Evolutionary conservation across 108 stramenopile genomes (phyloP).

Genomic region (Pseudonitzschia multistriata): DNA sequence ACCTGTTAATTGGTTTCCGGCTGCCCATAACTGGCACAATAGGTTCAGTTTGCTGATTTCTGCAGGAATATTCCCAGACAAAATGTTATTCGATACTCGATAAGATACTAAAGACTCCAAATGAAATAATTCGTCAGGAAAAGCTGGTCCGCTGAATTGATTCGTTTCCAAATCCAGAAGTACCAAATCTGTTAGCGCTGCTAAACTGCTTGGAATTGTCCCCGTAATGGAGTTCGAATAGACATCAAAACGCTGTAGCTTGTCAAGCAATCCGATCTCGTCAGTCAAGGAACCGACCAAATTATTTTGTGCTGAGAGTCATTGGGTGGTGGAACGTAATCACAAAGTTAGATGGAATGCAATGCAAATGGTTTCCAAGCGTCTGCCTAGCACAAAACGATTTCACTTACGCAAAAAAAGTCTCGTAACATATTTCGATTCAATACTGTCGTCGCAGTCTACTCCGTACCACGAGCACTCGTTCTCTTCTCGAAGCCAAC

Average conservation of each 20-base stretch:
- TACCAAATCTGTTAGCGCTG: conserved; percentile 22
- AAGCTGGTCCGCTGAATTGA: conserved; percentile 32
- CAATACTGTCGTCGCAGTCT: conserved; percentile 28
- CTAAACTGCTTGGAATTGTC: conserved; percentile 26
- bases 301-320: conserved; percentile 28
- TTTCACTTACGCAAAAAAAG: conserved; percentile 31
- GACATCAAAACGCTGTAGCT: conserved; percentile 29
- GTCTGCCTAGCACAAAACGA: not conserved
- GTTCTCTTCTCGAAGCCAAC: conserved; percentile 53
- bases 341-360: not conserved
- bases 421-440: conserved; percentile 8
- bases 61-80: conserved; percentile 43
- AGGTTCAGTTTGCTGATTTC: conserved; percentile 20
- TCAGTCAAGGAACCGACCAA: conserved; percentile 31
- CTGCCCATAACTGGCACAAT: conserved; percentile 39
- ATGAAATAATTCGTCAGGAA: conserved; percentile 40
- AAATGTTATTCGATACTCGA: conserved; percentile 46
- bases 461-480: conserved; percentile 72
- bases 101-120: conserved; percentile 38
- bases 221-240: conserved; percentile 34
- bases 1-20: conserved; percentile 25
- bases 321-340: not conserved
- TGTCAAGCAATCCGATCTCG: conserved; percentile 28
- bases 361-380: not conserved
- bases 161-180: conserved; percentile 46